These are phyloP conservation scores for Xanthoconium purpureum DNA, from an alignment of 768 basidiomycete species.

Conservation along the genomic window DNA sequence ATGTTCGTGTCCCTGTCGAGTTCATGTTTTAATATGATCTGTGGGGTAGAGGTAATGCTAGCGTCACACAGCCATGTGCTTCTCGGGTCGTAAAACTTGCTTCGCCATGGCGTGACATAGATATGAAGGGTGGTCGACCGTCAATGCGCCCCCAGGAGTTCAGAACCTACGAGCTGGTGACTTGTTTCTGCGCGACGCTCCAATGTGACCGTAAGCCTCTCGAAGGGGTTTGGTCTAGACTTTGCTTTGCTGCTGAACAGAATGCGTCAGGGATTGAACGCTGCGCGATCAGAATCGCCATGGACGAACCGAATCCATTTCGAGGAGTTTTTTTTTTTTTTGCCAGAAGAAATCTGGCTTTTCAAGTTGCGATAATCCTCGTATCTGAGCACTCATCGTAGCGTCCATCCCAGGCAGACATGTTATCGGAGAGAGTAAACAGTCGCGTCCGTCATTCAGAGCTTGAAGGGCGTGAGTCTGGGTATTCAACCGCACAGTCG, in stretches of 20 bases:
- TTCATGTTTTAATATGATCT: slow-evolving; percentile 1
- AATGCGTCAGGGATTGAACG: not conserved
- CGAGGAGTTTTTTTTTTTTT: not conserved
- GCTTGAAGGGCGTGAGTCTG: not conserved
- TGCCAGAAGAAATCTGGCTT: not conserved
- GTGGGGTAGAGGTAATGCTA: not conserved
- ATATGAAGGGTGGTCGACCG: too few relatives aligned
- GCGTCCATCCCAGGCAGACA: not conserved
- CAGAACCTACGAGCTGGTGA: too few relatives aligned
- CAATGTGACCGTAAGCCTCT: not conserved
- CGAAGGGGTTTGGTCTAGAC: not conserved
- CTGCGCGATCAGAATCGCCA: not conserved
- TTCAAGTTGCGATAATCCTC: not conserved
- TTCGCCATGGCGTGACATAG: not conserved
- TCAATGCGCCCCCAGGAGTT: too few relatives aligned
- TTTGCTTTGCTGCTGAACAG: not conserved
- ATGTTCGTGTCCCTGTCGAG: slow-evolving; percentile 4
- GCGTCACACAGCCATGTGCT: not conserved
- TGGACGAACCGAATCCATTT: not conserved
- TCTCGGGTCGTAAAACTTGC: not conserved
- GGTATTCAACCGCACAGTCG: not conserved
- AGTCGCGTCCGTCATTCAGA: not conserved
- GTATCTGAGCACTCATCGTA: not conserved
- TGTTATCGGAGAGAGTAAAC: not conserved
- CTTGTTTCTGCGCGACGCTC: not conserved